Evolutionary conservation across 345 rosid species (phyloP).

Genomic region (Linum lewisii): DNA sequence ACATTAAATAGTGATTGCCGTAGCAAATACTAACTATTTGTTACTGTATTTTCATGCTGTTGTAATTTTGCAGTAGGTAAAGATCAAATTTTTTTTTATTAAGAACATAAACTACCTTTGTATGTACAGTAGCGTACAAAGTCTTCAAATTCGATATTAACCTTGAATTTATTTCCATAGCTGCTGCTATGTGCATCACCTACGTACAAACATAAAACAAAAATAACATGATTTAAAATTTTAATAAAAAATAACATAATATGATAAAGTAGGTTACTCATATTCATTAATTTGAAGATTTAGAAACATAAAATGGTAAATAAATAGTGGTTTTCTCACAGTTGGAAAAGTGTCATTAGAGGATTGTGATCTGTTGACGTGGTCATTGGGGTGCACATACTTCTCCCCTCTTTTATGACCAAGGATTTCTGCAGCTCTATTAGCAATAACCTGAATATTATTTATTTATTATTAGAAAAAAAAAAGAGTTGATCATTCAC

Average conservation of each 20-base stretch:
- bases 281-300: too few relatives aligned
- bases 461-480: too few relatives aligned
- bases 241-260: too few relatives aligned
- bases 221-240: neutral
- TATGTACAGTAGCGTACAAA: slow-evolving; percentile 55
- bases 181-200: slow-evolving; percentile 99
- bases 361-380: slow-evolving; percentile 90
- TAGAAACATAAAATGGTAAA: too few relatives aligned
- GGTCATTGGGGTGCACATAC: slow-evolving; percentile 93
- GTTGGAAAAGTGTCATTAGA: slow-evolving; percentile 97
- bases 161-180: slow-evolving; percentile 74
- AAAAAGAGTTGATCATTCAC: too few relatives aligned
- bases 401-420: slow-evolving; percentile 84
- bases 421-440: slow-evolving; percentile 94
- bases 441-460: slow-evolving; percentile 76
- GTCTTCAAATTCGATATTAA: slow-evolving; percentile 63
- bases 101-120: too few relatives aligned
- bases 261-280: too few relatives aligned
- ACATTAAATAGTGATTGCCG: too few relatives aligned
- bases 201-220: slow-evolving; percentile 35
- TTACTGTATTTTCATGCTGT: too few relatives aligned
- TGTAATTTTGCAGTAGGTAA: too few relatives aligned
- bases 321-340: slow-evolving; percentile 34
- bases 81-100: too few relatives aligned
- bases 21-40: too few relatives aligned